Percentiles rank a stretch among this genome's conserved stretches.
Conservation (phyloP, 345 rosid genomes). For the Angophora floribunda region DNA sequence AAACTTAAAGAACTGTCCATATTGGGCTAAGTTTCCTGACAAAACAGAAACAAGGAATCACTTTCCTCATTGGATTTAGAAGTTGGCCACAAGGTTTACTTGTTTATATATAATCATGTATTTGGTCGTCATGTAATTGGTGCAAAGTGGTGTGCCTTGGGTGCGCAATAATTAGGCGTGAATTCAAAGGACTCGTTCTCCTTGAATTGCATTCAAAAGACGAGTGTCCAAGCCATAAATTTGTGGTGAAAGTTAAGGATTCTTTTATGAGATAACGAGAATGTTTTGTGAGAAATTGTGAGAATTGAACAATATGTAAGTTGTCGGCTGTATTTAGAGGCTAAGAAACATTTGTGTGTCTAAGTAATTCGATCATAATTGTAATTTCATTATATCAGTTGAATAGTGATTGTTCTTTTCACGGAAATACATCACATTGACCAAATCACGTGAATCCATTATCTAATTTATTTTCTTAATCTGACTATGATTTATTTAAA, state of each 20-base stretch:
- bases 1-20: background rate
- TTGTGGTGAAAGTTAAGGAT: background rate
- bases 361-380: background rate
- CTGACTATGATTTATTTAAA: background rate
- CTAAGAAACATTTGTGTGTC: fast-evolving
- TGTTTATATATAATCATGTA: background rate
- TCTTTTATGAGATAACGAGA: background rate
- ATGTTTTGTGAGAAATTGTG: background rate
- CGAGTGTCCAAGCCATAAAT: background rate
- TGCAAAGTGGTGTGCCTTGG: background rate
- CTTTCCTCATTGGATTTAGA: background rate
- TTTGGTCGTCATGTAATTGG: background rate
- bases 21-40: background rate
- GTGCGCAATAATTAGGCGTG: background rate
- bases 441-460: background rate
- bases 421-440: background rate
- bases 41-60: background rate
- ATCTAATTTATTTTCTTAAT: background rate
- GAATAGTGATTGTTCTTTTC: fast-evolving
- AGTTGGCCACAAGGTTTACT: background rate
- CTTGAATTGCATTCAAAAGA: background rate
- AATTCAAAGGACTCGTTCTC: background rate
- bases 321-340: background rate
- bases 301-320: background rate
- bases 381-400: fast-evolving